Evolutionary conservation across 2,329 filamentous ascomycete genomes (phyloP).

Genomic region (Phaeosphaeria sp.): DNA sequence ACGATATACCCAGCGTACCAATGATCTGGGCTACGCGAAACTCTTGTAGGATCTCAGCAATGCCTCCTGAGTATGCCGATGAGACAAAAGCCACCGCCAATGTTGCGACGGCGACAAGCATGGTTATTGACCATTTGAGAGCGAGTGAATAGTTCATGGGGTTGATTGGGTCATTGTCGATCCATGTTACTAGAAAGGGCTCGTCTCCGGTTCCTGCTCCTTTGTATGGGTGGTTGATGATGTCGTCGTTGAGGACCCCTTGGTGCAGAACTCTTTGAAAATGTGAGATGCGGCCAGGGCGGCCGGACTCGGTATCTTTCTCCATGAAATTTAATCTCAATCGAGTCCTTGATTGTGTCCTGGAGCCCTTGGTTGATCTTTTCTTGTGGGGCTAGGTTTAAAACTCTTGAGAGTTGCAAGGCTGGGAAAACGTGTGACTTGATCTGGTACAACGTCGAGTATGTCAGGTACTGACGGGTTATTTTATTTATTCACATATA

Average conservation of each 20-base stretch:
- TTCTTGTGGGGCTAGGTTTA: not conserved
- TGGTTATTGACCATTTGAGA: conserved; percentile 71
- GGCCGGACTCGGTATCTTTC: not conserved
- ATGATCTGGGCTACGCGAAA: conserved; percentile 62
- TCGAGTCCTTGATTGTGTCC: not conserved
- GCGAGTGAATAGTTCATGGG: conserved; percentile 64
- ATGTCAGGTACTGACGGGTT: not conserved
- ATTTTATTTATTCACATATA: not conserved
- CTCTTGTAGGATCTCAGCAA: conserved; percentile 60
- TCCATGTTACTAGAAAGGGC: conserved; percentile 72
- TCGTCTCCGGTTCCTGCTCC: conserved; percentile 43
- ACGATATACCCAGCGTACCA: conserved; percentile 66
- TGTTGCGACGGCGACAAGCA: conserved; percentile 69
- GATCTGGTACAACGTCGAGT: not conserved
- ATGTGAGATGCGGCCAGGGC: not conserved
- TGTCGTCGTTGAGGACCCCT: not conserved
- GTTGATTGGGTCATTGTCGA: conserved; percentile 70
- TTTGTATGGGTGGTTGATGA: not conserved
- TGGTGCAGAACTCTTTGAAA: not conserved
- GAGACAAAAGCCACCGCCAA: conserved; percentile 73
- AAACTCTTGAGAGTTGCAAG: not conserved
- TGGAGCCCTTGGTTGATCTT: not conserved
- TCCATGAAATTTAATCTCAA: not conserved
- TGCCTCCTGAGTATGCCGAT: conserved; percentile 69
- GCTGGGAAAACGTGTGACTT: not conserved